Percentiles rank a stretch among this genome's conserved stretches.
These are phyloP conservation scores for Rhododendron mucronatum DNA, from an alignment of 148 eudicot species.

Conservation along the genomic window DNA sequence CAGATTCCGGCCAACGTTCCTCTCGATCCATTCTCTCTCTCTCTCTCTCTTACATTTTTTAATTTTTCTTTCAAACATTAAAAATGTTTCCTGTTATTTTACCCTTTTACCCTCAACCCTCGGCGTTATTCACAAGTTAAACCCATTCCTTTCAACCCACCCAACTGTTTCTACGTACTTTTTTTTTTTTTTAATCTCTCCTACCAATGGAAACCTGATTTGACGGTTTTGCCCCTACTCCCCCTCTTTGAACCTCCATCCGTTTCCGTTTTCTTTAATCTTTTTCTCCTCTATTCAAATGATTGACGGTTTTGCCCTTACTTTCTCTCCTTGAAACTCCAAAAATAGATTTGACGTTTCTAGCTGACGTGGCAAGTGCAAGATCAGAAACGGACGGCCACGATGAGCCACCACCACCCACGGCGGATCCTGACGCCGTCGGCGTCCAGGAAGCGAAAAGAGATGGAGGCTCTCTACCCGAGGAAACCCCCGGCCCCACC, in stretches of 20 bases:
- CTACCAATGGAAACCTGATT: no score
- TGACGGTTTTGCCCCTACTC: no score
- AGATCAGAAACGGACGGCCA: conserved; percentile 31
- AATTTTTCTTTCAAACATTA: background rate
- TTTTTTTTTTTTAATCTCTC: no score
- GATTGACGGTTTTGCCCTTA: conserved; percentile 1
- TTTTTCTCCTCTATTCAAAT: background rate
- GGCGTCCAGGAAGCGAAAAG: conserved; percentile 60
- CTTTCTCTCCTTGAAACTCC: background rate
- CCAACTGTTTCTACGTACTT: background rate
- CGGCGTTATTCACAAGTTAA: background rate
- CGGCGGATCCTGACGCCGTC: conserved; percentile 36
- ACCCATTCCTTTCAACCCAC: background rate
- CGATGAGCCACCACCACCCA: conserved; percentile 44
- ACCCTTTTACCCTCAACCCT: background rate
- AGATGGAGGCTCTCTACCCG: conserved; percentile 26
- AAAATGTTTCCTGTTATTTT: background rate
- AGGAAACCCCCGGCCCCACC: conserved; percentile 8
- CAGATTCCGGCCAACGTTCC: background rate
- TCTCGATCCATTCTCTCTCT: background rate
- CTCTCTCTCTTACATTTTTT: background rate
- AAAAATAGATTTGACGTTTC: background rate
- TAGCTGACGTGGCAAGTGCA: background rate
- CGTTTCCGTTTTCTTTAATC: background rate
- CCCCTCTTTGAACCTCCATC: no score